Evolutionary conservation across 148 eudicot species (phyloP).

Genomic region (Suaeda aralocaspica): DNA sequence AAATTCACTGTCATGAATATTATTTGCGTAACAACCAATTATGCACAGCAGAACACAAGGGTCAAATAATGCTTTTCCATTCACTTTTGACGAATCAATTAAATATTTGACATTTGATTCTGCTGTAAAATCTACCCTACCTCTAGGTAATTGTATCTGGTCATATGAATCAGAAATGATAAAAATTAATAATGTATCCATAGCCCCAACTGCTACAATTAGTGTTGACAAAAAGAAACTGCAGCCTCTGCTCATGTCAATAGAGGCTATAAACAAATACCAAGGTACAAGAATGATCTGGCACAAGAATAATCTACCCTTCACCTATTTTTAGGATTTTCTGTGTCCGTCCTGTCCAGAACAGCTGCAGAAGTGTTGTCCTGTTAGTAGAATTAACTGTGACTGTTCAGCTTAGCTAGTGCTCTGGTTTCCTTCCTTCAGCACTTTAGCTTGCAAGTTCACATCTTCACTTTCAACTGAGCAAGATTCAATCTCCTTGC

Average conservation of each 20-base stretch:
- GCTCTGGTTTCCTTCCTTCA: constrained; percentile 9
- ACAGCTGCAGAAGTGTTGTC: constrained; percentile 9
- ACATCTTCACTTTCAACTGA: constrained; percentile 12
- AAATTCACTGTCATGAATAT: not conserved
- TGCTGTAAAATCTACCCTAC: constrained; percentile 17
- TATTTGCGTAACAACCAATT: not conserved
- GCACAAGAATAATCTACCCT: constrained; percentile 14
- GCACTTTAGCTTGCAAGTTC: not conserved
- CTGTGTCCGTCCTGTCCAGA: constrained; percentile 13
- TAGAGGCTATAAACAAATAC: constrained; percentile 8
- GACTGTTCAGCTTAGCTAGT: constrained; percentile 10
- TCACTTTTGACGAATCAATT: constrained; percentile 12
- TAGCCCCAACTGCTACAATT: constrained; percentile 13
- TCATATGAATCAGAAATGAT: constrained; percentile 23
- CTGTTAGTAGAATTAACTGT: not conserved
- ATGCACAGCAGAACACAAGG: constrained; percentile 13
- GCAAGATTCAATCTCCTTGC: constrained; percentile 7
- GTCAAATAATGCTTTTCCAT: constrained; percentile 19
- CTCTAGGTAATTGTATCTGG: constrained; percentile 23
- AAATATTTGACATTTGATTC: constrained; percentile 15
- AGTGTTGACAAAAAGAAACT: constrained; percentile 5
- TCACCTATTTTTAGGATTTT: not conserved
- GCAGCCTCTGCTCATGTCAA: constrained; percentile 16
- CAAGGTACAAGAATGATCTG: too few species aligned
- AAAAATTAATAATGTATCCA: constrained; percentile 19